phyloP scores from a whole-genome alignment of 1,284 basidiomycete species.

The Moniliella sp. region DNA sequence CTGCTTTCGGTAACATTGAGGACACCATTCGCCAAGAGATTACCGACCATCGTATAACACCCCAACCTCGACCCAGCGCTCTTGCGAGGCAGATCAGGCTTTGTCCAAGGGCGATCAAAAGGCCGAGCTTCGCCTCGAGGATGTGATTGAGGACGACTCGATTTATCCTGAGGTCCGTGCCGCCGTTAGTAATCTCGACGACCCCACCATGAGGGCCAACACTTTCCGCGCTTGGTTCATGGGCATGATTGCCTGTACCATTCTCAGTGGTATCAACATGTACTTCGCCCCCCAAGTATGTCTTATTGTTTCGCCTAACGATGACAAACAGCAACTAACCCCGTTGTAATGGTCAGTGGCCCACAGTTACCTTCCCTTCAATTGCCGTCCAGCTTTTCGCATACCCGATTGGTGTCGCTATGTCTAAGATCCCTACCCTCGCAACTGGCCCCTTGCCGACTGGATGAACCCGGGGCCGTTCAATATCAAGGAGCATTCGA shows the following conservation, averaged over 20 bases:
- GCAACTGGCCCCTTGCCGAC: conserved; percentile 44
- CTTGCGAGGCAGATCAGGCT: conserved; percentile 10
- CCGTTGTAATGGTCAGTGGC: too few species aligned
- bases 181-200: conserved; percentile 23
- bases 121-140: conserved; percentile 8
- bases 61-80: conserved; percentile 12
- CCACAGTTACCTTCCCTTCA: conserved; percentile 13
- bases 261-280: conserved; percentile 17
- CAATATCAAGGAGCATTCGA: conserved; percentile 26
- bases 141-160: background rate
- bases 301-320: conserved; percentile 38
- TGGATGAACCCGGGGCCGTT: conserved; percentile 28
- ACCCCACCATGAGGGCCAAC: conserved; percentile 16
- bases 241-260: conserved; percentile 10
- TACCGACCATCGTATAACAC: conserved; percentile 4
- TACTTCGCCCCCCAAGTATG: conserved; percentile 7
- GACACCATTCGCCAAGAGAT: conserved; percentile 7
- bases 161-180: conserved; percentile 21
- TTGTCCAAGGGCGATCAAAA: conserved; percentile 17
- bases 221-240: conserved; percentile 20
- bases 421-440: conserved; percentile 36
- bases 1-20: conserved; percentile 14
- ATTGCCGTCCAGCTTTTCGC: conserved; percentile 14
- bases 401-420: conserved; percentile 12
- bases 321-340: conserved; percentile 45